These are phyloP conservation scores for Xylaria sp. DNA, from an alignment of 2,329 filamentous ascomycete genomes.

Conservation along the genomic window DNA sequence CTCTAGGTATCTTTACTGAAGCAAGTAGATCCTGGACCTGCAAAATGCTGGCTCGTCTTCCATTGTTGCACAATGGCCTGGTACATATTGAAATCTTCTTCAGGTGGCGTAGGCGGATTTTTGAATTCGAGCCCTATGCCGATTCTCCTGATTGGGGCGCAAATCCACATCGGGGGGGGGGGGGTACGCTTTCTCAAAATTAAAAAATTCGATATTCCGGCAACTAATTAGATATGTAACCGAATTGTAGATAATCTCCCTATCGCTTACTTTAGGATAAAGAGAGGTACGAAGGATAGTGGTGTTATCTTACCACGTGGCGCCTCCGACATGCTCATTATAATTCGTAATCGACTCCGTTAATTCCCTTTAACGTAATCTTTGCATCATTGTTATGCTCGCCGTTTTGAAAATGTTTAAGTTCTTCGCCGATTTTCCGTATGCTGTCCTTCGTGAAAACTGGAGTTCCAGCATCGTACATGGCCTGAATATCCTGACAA, in stretches of 20 bases:
- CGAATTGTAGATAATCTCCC: conserved; percentile 25
- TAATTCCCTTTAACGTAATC: conserved; percentile 21
- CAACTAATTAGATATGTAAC: conserved; percentile 21
- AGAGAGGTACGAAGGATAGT: neutral
- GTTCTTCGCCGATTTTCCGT: conserved; percentile 24
- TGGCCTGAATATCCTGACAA: conserved; percentile 22
- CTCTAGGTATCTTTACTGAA: conserved; percentile 25
- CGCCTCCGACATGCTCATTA: conserved; percentile 21
- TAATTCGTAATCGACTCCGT: conserved; percentile 27
- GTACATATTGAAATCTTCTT: conserved; percentile 24
- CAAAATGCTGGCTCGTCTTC: conserved; percentile 28
- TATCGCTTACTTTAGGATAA: conserved; percentile 17
- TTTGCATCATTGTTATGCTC: conserved; percentile 17
- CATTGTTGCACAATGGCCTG: conserved; percentile 25
- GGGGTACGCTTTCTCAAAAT: conserved; percentile 25
- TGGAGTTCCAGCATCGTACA: conserved; percentile 28
- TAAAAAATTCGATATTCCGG: conserved; percentile 11
- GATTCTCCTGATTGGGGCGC: conserved; percentile 13
- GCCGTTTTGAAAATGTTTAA: conserved; percentile 21
- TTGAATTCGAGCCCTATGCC: conserved; percentile 4
- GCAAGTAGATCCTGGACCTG: conserved; percentile 24
- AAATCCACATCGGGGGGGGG: conserved; percentile 33
- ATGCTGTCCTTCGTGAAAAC: conserved; percentile 28
- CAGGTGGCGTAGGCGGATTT: conserved; percentile 13
- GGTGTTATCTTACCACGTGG: conserved; percentile 28